Evolutionary conservation across 805 yeast species (phyloP).

Genomic region (Myxozyma melibiosi): DNA sequence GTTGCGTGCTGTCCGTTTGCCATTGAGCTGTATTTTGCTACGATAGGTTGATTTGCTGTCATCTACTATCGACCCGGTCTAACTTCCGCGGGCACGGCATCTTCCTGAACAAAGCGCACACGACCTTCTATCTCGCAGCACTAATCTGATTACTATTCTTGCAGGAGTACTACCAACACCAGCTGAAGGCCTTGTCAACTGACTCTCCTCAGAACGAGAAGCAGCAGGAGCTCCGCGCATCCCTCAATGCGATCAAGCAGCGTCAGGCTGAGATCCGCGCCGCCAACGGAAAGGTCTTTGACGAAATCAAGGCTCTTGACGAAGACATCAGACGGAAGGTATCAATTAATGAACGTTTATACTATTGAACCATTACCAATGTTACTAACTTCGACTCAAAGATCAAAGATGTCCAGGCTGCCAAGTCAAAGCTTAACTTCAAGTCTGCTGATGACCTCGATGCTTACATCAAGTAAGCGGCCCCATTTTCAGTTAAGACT

Average conservation of each 20-base stretch:
- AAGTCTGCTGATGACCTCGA: constrained; percentile 44
- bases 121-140: neutral
- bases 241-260: constrained; percentile 17
- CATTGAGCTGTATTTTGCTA: too few relatives aligned
- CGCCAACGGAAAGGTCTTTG: constrained; percentile 44
- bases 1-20: too few relatives aligned
- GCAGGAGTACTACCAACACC: constrained; percentile 25
- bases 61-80: too few relatives aligned
- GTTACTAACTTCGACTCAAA: constrained; percentile 35
- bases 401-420: constrained; percentile 69
- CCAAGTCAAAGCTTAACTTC: constrained; percentile 70
- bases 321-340: constrained; percentile 56
- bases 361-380: neutral
- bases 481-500: neutral
- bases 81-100: neutral
- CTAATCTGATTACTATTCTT: neutral
- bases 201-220: constrained; percentile 27
- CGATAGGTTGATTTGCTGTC: too few relatives aligned
- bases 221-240: constrained; percentile 26
- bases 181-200: constrained; percentile 24
- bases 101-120: neutral
- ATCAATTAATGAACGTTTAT: neutral
- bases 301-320: constrained; percentile 73
- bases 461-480: constrained; percentile 25
- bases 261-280: constrained; percentile 32